A percentile compares a stretch with the other conserved stretches of the same genome.
Evolutionary conservation across 108 stramenopile species (phyloP).

Genomic region (Skeletonema costatum): DNA sequence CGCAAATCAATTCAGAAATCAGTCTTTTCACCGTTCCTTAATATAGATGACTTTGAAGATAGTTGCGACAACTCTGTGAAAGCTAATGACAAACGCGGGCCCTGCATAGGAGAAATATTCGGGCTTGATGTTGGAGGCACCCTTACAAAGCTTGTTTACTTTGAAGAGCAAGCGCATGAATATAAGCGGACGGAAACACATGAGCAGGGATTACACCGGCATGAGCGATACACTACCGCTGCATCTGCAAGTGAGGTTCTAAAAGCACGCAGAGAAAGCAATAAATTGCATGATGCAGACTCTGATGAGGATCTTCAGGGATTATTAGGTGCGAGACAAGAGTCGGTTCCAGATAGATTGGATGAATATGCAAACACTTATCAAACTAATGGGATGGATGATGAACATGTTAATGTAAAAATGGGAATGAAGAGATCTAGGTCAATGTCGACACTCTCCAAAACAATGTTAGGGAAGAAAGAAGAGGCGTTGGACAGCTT

Average conservation of each 20-base stretch:
- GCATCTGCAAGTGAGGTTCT: slow-evolving; percentile 69
- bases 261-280: slow-evolving; percentile 44
- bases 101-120: slow-evolving; percentile 71
- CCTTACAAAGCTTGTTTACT: slow-evolving; percentile 96
- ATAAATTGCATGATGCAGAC: slow-evolving; percentile 25
- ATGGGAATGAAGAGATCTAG: slow-evolving; percentile 54
- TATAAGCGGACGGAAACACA: slow-evolving; percentile 14
- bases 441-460: slow-evolving; percentile 73
- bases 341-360: slow-evolving; percentile 68
- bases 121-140: slow-evolving; percentile 95
- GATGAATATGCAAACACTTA: slow-evolving; percentile 53
- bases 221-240: slow-evolving; percentile 59
- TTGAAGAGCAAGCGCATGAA: slow-evolving; percentile 71
- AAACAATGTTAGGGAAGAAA: slow-evolving; percentile 50
- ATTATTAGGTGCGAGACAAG: slow-evolving; percentile 52
- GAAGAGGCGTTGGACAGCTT: slow-evolving; percentile 78
- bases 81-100: slow-evolving; percentile 35
- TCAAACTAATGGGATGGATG: neutral
- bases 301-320: slow-evolving; percentile 57
- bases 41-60: slow-evolving; percentile 1
- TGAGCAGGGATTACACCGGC: slow-evolving; percentile 41
- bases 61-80: neutral
- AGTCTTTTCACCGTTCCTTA: slow-evolving; percentile 23
- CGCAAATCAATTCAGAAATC: slow-evolving; percentile 16
- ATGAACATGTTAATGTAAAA: slow-evolving; percentile 5